Conservation (phyloP, 2,329 filamentous ascomycete genomes). For the Monosporascus sp. region DNA sequence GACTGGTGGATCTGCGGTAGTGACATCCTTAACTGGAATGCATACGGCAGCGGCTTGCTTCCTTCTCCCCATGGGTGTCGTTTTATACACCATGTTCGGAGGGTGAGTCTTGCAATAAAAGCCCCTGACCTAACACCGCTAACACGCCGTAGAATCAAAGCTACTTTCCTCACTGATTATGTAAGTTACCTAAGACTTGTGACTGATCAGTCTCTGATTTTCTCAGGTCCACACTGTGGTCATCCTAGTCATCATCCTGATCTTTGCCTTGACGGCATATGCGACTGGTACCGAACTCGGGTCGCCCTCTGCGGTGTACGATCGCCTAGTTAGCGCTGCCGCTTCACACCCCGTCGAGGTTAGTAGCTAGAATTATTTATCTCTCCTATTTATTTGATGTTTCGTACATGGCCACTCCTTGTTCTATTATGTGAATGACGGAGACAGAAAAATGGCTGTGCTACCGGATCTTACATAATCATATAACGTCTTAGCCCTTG, state of each 20-base stretch:
- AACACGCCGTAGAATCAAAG: conserved; percentile 56
- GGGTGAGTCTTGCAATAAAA: conserved; percentile 35
- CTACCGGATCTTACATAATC: background rate
- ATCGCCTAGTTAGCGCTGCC: conserved; percentile 65
- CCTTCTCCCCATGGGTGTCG: conserved; percentile 72
- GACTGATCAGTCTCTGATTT: background rate
- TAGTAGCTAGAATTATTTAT: background rate
- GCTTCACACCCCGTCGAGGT: conserved; percentile 61
- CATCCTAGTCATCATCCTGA: conserved; percentile 74
- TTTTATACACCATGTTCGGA: conserved; percentile 70
- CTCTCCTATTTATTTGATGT: background rate
- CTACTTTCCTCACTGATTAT: conserved; percentile 79
- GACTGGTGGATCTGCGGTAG: conserved; percentile 73
- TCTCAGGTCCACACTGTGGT: conserved; percentile 66
- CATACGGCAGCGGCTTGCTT: conserved; percentile 76
- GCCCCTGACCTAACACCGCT: background rate
- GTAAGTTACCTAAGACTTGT: background rate
- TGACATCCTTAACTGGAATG: conserved; percentile 64
- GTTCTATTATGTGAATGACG: too few relatives aligned
- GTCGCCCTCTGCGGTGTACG: conserved; percentile 70
- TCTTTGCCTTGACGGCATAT: conserved; percentile 78
- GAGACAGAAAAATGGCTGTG: background rate
- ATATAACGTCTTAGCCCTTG: background rate
- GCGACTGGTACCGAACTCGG: conserved; percentile 67
- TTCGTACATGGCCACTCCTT: too few relatives aligned